Evolutionary conservation across 495 filamentous ascomycete species (phyloP), one percentile per base, ranked within the genome.

Genomic region (Daldinia decipiens): DNA sequence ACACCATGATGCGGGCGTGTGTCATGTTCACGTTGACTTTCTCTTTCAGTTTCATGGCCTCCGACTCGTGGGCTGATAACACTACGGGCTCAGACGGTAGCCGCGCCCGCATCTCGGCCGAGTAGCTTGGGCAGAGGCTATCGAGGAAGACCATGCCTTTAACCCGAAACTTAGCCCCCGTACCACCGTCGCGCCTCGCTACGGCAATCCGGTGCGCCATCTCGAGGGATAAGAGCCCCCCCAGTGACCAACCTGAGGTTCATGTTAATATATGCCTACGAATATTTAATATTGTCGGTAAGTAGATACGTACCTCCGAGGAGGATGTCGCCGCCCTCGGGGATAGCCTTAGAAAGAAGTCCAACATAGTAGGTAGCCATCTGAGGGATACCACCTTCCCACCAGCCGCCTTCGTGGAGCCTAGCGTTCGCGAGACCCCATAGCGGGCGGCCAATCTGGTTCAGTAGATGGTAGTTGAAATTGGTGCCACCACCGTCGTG

Each of bases 131-230:
- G 52, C 74, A 82, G 12, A 83, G 62, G 34, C 72, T 79, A 58
- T 85, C 83, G n/a, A 85, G 73, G 73, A 83, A 79, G 55, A 85
- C 50, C 31, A 85, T 79, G 4, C 83, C 83, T 0, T 81, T 1
- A 2, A 85, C 60, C 0, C 60, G 67, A 13, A 82, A 50, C 1
- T 60, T 65, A 39, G 73, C 70, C 13, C 32, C 39, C 47, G 26
- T 51, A 27, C 58, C 17, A 40, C 29, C 57, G 4, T 54, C 50
- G 11, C 55, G 65, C 31, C 38, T 57, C 15, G 65, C 65, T 11
- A 65, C 11, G 0, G 75, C 78, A 15, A 83, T 59, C 58, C 78
- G 73, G 43, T 73, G 71, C 12, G 82, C 78, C 11, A 83, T 65
- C 68, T 83, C 82, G 4, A 85, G 61, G 0, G 78, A 75, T 2